Evolutionary conservation across 805 yeast species (phyloP).

Genomic region (Wickerhamiella galacta): DNA sequence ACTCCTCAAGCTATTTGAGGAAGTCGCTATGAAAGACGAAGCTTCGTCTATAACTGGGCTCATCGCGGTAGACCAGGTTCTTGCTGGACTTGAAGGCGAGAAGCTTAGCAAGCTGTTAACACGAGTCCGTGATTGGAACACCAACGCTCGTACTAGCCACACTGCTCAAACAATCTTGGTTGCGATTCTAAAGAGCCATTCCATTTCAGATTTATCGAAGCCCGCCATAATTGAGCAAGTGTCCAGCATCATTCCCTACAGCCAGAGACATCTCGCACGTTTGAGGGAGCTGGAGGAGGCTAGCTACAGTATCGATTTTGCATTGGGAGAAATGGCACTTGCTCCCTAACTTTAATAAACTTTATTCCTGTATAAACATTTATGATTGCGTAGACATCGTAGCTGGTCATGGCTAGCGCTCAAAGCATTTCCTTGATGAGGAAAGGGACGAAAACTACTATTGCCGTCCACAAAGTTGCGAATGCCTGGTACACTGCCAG

Average conservation of each 20-base stretch:
- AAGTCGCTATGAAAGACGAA: slow-evolving; percentile 33
- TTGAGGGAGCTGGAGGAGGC: slow-evolving; percentile 70
- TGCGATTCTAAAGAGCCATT: slow-evolving; percentile 41
- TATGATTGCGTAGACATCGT: neutral
- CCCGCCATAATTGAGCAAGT: slow-evolving; percentile 51
- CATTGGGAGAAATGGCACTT: slow-evolving; percentile 44
- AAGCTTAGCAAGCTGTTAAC: slow-evolving; percentile 46
- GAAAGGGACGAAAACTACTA: slow-evolving; percentile 64
- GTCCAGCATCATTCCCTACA: slow-evolving; percentile 73
- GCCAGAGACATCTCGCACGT: slow-evolving; percentile 67
- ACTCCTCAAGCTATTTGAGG: slow-evolving; percentile 57
- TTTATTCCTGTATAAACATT: neutral
- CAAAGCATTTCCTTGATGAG: slow-evolving; percentile 24
- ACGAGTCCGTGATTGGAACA: slow-evolving; percentile 88
- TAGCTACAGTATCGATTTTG: slow-evolving; percentile 71
- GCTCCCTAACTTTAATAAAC: no score
- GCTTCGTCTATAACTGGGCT: slow-evolving; percentile 38
- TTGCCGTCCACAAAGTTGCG: slow-evolving; percentile 55
- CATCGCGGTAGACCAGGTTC: slow-evolving; percentile 43
- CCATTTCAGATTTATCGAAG: slow-evolving; percentile 39
- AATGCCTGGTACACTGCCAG: slow-evolving; percentile 54
- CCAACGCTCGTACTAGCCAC: slow-evolving; percentile 63
- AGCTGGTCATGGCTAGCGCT: neutral
- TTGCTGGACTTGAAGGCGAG: slow-evolving; percentile 39
- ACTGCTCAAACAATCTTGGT: slow-evolving; percentile 65